phyloP scores from a whole-genome alignment of 164 flowering plant species.

The Sextonia rubra region DNA sequence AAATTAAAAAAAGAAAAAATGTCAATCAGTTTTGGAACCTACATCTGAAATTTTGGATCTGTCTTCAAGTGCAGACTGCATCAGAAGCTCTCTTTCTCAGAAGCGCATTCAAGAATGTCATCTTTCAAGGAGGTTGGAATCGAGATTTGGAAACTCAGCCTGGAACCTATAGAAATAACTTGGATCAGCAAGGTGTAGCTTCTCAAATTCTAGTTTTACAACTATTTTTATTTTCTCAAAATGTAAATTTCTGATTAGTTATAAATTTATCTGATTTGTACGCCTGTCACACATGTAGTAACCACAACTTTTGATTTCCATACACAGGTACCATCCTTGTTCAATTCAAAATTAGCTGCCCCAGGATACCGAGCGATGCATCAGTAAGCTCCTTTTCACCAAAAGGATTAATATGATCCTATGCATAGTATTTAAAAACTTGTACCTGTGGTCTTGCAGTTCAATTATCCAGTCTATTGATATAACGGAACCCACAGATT shows the following conservation, averaged over 20 bases:
- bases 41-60: background rate
- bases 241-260: background rate
- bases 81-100: constrained; percentile 66
- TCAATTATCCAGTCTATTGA: background rate
- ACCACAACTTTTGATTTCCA: constrained; percentile 11
- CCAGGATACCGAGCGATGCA: constrained; percentile 54
- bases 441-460: background rate
- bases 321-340: constrained; percentile 59
- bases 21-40: background rate
- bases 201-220: background rate
- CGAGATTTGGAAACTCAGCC: constrained; percentile 34
- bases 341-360: constrained; percentile 84
- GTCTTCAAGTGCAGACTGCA: constrained; percentile 52
- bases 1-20: no score
- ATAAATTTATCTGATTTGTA: background rate
- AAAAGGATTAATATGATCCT: background rate
- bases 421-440: no score
- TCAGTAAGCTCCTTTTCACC: constrained; percentile 40
- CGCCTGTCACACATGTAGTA: background rate
- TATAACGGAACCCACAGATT: background rate
- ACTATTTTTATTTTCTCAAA: background rate
- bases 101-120: constrained; percentile 91
- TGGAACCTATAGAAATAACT: constrained; percentile 31
- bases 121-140: constrained; percentile 44
- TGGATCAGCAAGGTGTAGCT: constrained; percentile 43